These are phyloP conservation scores for Lignosus rhinocerotis DNA, from an alignment of 1,284 basidiomycete species.

Conservation along the genomic window DNA sequence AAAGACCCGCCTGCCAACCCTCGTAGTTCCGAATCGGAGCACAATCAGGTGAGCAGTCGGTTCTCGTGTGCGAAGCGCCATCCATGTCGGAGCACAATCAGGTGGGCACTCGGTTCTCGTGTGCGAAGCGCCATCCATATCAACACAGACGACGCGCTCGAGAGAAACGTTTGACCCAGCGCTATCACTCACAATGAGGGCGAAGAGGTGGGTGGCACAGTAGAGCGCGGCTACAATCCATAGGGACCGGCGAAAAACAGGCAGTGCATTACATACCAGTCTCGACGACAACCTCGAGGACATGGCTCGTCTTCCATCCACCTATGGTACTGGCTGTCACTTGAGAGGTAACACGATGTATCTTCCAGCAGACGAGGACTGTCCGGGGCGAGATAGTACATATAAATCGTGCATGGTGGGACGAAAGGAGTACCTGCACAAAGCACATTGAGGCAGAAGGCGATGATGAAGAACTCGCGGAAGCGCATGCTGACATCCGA, in stretches of 20 bases:
- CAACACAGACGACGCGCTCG: conserved; percentile 1
- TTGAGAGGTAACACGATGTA: neutral
- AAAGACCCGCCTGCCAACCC: no score
- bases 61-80: neutral
- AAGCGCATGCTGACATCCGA: conserved; percentile 1
- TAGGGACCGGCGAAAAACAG: neutral
- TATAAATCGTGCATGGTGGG: neutral
- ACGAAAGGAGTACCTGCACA: conserved; percentile 1
- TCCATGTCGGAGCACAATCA: neutral
- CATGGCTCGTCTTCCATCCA: neutral
- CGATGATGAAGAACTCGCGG: conserved; percentile 1
- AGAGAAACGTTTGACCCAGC: conserved; percentile 6
- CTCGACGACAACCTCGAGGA: conserved; percentile 9
- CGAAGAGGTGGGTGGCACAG: conserved; percentile 5
- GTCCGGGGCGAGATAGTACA: neutral
- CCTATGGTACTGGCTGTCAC: neutral
- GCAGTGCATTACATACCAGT: neutral
- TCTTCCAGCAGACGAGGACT: conserved; percentile 6
- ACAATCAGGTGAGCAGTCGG: neutral
- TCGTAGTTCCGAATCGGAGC: no score
- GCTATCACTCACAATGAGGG: neutral
- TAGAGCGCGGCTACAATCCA: conserved; percentile 1
- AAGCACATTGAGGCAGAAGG: conserved; percentile 3
- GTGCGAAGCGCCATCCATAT: neutral
- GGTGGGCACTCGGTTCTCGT: neutral